phyloP scores from a whole-genome alignment of 2,329 filamentous ascomycete genomes.

The Paecilomyces sp. region DNA sequence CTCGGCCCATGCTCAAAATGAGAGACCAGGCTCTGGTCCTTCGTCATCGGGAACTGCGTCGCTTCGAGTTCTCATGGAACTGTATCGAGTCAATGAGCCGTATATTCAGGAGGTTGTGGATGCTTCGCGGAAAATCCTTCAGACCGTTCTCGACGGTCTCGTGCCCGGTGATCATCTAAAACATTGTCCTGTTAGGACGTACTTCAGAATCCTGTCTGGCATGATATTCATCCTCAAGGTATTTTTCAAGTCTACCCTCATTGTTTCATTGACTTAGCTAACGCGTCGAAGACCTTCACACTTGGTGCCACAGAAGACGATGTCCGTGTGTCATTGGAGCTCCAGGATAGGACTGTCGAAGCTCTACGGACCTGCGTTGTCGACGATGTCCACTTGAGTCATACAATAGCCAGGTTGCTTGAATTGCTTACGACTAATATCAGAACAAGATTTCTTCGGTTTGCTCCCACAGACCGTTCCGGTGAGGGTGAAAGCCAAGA shows the following conservation, averaged over 20 bases:
- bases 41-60: slow-evolving; percentile 26
- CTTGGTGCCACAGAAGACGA: slow-evolving; percentile 57
- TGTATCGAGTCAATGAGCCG: slow-evolving; percentile 52
- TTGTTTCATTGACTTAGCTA: slow-evolving; percentile 6
- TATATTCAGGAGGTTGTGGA: slow-evolving; percentile 59
- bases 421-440: slow-evolving; percentile 53
- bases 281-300: slow-evolving; percentile 46
- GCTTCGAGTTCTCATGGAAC: slow-evolving; percentile 34
- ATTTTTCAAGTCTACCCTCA: slow-evolving; percentile 8
- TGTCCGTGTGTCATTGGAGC: slow-evolving; percentile 50
- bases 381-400: slow-evolving; percentile 58
- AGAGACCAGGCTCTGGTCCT: slow-evolving; percentile 17
- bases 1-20: slow-evolving; percentile 19
- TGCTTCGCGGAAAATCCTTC: slow-evolving; percentile 54
- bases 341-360: slow-evolving; percentile 53
- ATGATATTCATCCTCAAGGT: slow-evolving; percentile 60
- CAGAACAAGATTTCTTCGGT: slow-evolving; percentile 51
- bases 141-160: slow-evolving; percentile 52
- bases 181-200: slow-evolving; percentile 57
- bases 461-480: slow-evolving; percentile 46
- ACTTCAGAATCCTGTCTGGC: slow-evolving; percentile 57
- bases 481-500: slow-evolving; percentile 31
- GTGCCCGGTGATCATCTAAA: slow-evolving; percentile 52
- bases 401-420: slow-evolving; percentile 55
- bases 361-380: slow-evolving; percentile 55